Evolutionary conservation across 2,329 filamentous ascomycete genomes (phyloP).

Genomic region (Aspergillus hiratsukae): DNA sequence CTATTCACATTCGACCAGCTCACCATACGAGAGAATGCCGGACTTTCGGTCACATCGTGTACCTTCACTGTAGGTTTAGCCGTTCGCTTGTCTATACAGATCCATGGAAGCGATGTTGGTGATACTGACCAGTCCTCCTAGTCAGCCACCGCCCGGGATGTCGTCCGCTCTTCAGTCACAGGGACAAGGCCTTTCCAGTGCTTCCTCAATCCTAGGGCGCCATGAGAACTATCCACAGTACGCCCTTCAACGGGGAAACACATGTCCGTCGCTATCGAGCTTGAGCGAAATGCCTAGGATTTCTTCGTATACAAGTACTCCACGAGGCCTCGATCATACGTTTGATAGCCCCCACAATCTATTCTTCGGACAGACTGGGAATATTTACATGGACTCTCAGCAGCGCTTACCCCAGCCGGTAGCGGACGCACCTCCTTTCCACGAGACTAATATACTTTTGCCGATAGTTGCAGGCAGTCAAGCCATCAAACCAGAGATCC

Average conservation of each 20-base stretch:
- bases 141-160: conserved; percentile 46
- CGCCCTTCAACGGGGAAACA: conserved; percentile 25
- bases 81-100: neutral
- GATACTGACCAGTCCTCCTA: conserved; percentile 22
- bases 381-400: conserved; percentile 21
- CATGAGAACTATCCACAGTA: conserved; percentile 36
- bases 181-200: conserved; percentile 23
- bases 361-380: conserved; percentile 25
- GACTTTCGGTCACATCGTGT: conserved; percentile 34
- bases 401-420: conserved; percentile 26
- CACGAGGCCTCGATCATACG: conserved; percentile 28
- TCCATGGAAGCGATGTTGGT: conserved; percentile 12
- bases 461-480: conserved; percentile 32
- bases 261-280: conserved; percentile 27
- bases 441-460: conserved; percentile 35
- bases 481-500: conserved; percentile 66
- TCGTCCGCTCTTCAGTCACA: conserved; percentile 34
- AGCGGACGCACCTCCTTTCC: conserved; percentile 41
- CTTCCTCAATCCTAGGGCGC: conserved; percentile 35
- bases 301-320: conserved; percentile 30
- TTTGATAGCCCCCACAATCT: conserved; percentile 27
- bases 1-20: conserved; percentile 31
- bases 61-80: conserved; percentile 36
- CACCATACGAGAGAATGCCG: conserved; percentile 35
- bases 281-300: conserved; percentile 32